Conservation (phyloP, 352 stramenopile genomes). For the Hyaloperonospora brassicae region DNA sequence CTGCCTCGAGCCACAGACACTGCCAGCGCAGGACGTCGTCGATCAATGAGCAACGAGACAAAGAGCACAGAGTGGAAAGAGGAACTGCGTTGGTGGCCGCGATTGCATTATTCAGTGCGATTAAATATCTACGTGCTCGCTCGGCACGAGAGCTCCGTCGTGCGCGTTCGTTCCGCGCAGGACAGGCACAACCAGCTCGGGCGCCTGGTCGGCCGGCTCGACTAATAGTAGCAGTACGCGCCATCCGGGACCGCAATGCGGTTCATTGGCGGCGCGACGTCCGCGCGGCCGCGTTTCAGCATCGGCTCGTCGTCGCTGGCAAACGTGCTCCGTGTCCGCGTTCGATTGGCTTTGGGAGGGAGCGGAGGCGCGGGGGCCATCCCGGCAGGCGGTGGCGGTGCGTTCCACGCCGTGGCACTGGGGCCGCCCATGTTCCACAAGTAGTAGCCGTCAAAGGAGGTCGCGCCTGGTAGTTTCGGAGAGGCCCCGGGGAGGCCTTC, state of each 20-base stretch:
- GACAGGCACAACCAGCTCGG: slow-evolving; percentile 2
- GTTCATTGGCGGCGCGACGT: slow-evolving; percentile 17
- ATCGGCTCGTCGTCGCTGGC: slow-evolving; percentile 25
- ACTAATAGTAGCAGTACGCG: slow-evolving; percentile 24
- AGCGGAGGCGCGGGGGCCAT: slow-evolving; percentile 13
- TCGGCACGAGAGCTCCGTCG: slow-evolving; percentile 5
- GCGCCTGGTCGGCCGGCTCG: background rate
- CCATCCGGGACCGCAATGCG: slow-evolving; percentile 14
- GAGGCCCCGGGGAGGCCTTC: slow-evolving; percentile 7
- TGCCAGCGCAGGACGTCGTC: no score
- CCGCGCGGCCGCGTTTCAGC: slow-evolving; percentile 25
- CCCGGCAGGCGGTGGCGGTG: slow-evolving; percentile 8
- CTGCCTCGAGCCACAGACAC: no score
- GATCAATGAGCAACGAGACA: no score
- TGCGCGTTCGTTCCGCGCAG: slow-evolving; percentile 24
- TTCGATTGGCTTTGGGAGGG: slow-evolving; percentile 11
- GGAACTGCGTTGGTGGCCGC: no score
- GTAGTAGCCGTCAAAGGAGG: slow-evolving; percentile 11
- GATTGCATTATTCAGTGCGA: slow-evolving; percentile 15
- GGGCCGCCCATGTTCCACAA: slow-evolving; percentile 7
- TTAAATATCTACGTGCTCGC: slow-evolving; percentile 19
- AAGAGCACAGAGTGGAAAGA: no score
- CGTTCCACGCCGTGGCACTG: slow-evolving; percentile 20
- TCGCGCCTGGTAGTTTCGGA: slow-evolving; percentile 12
- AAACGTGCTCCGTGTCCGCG: slow-evolving; percentile 27